Evolutionary conservation across 441 rosid genomes (phyloP).

Genomic region (Daphne laureola): DNA sequence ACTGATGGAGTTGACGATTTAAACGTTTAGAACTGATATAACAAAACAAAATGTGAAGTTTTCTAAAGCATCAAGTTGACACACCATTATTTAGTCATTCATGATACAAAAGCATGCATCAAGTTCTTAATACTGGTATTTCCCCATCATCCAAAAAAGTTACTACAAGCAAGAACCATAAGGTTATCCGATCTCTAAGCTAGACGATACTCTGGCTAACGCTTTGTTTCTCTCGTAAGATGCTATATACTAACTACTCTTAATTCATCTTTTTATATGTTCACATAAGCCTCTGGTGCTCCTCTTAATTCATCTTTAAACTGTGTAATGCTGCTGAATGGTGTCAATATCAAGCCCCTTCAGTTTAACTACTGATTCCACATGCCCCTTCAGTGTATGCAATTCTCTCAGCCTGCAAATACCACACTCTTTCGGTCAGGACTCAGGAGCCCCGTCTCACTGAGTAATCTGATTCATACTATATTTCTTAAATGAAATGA

Average conservation of each 20-base stretch:
- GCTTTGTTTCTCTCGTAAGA: constrained; percentile 23
- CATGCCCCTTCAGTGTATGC: constrained; percentile 60
- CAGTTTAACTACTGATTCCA: constrained; percentile 76
- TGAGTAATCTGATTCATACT: too few species aligned
- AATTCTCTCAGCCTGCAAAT: constrained; percentile 68
- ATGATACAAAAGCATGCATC: too few species aligned
- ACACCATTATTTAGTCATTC: too few species aligned
- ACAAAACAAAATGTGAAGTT: too few species aligned
- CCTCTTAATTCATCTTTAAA: constrained; percentile 17
- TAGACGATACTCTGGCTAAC: background rate
- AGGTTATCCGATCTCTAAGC: constrained; percentile 10
- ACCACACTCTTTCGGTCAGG: background rate
- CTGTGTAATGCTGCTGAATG: constrained; percentile 78
- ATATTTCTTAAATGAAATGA: background rate
- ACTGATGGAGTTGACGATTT: too few species aligned
- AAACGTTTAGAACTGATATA: too few species aligned
- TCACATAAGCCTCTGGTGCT: background rate
- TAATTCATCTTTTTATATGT: constrained; percentile 1
- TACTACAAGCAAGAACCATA: too few species aligned
- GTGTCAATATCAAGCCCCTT: constrained; percentile 76
- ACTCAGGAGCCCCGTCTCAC: too few species aligned
- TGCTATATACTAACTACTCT: background rate
- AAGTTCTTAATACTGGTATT: too few species aligned
- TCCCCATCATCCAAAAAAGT: too few species aligned
- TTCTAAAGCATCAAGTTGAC: too few species aligned